Evolutionary conservation across 108 stramenopile species (phyloP), one percentile per base, ranked within the genome.

Genomic region (Cyclotella atomus): DNA sequence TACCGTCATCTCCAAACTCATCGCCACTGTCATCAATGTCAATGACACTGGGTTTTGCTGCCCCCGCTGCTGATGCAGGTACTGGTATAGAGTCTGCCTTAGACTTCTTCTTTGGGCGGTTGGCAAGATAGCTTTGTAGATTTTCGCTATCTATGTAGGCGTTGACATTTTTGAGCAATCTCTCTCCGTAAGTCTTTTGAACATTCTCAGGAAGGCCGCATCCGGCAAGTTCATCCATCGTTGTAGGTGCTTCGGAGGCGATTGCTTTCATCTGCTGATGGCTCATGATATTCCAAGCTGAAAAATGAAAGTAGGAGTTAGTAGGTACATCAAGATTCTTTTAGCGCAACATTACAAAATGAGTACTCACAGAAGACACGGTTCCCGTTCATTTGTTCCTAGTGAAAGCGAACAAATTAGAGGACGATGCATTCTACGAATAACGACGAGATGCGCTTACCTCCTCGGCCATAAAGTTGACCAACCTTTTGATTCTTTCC

Each of bases 201-300:
- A 88, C 88, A 34, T 90, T 81, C 49, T 93, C 87, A 15, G 88
- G 88, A 21, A 96, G 69, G 25, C 83, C 88, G 56, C 88, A 75
- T 20, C 83, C 75, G 30, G 69, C 70, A 17, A 96, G 83, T 41
- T 96, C 95, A 15, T 92, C 92, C 24, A 83, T 65, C 3, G 88
- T 83, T 3, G 76, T 88, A 9, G 95, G 95, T 14, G 80, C 84
- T 68, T 84, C 71, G 15, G 70, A 41, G 0, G 95, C 92, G 60
- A 96, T 81, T n/a, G 44, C 71, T 25, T 83, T 87, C 77, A 89
- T 87, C 17, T 76, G 76, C 36, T 80, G 72, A 57, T 81, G 82
- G 57, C 60, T 82, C 67, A 95, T 75, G 55, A 96, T 96, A 67
- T 95, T 84, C 94, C 94, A 95, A 68, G 91, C 91, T 92, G 10